Conservation (phyloP, 1,284 basidiomycete species). For the Taiwanofungus camphoratus region DNA sequence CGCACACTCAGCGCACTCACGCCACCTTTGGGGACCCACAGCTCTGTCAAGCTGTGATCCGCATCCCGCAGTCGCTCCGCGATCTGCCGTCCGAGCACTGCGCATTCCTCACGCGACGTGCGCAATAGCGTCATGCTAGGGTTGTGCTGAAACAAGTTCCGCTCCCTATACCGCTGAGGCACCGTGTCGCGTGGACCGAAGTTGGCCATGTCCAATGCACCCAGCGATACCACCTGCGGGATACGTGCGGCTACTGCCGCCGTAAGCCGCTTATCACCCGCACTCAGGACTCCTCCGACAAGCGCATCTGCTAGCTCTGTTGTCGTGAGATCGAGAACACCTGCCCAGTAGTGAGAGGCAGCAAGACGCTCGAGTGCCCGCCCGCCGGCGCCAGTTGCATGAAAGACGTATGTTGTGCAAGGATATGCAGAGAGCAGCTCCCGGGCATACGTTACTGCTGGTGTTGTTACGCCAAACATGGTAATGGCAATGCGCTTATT, state of each 20-base stretch:
- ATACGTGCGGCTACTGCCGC: conserved; percentile 15
- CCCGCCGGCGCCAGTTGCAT: conserved; percentile 20
- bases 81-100: conserved; percentile 14
- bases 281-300: conserved; percentile 20
- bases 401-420: conserved; percentile 22
- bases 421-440: conserved; percentile 15
- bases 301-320: conserved; percentile 23
- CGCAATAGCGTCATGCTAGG: conserved; percentile 19
- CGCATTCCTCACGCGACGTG: conserved; percentile 17
- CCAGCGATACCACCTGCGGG: conserved; percentile 22
- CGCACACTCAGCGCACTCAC: conserved; percentile 15
- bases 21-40: conserved; percentile 18
- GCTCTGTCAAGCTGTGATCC: conserved; percentile 9
- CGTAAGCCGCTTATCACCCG: conserved; percentile 19
- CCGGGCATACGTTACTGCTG: conserved; percentile 21
- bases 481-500: conserved; percentile 20
- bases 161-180: conserved; percentile 13
- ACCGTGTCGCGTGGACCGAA: conserved; percentile 19
- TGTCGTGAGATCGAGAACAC: conserved; percentile 22
- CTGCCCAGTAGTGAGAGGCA: conserved; percentile 16
- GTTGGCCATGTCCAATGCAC: conserved; percentile 22
- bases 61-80: conserved; percentile 14
- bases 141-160: conserved; percentile 17
- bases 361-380: conserved; percentile 19
- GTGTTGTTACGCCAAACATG: conserved; percentile 23